Evolutionary conservation across 176 grass and related monocot species (phyloP), one percentile per base, ranked within the genome.

Genomic region (Thalia dealbata): DNA sequence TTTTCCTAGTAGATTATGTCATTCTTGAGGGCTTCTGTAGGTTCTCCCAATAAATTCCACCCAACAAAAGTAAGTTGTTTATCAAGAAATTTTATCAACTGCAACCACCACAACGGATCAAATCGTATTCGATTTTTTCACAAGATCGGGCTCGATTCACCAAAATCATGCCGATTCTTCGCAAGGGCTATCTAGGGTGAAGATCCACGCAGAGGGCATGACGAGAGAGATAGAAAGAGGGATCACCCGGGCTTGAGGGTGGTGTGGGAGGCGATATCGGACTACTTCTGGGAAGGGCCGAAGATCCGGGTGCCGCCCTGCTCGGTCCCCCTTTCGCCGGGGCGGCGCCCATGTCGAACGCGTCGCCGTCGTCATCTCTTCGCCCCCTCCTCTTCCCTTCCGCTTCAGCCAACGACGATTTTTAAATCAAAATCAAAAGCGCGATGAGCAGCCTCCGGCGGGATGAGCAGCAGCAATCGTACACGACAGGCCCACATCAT

Each of bases 281-380:
- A 99, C 74, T 83, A 92, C 73, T 99, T 91, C 51, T 75, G 63
- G 5, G 95, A 99, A 23, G 95, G 95, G 0, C 95, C 95, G 65
- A 99, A 93, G 87, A 99, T 93, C 61, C 90, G 81, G 2, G 90
- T 93, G 26, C 95, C 95, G 0, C 90, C 95, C 77, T 99, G 95
- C 81, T 99, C 95, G 83, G 93, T 92, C 8, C 95, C 90, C 95
- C 95, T 83, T 99, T 99, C 18, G 95, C 93, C n/a, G n/a, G n/a
- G n/a, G n/a, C 42, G 93, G 93, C 1, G 93, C 89, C 93, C 93
- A 97, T 26, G 93, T 97, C n/a, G 93, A 89, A 15, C 93, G 84
- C 59, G 93, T 89, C 32, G 93, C 95, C 56, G 95, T 93, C 58
- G 95, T 93, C 95, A 99, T 99, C 70, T 50, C 50, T n/a, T 41